These are phyloP conservation scores for Coccomyxa subellipsoidea DNA, from an alignment of 163 green algal species.

Conservation along the genomic window DNA sequence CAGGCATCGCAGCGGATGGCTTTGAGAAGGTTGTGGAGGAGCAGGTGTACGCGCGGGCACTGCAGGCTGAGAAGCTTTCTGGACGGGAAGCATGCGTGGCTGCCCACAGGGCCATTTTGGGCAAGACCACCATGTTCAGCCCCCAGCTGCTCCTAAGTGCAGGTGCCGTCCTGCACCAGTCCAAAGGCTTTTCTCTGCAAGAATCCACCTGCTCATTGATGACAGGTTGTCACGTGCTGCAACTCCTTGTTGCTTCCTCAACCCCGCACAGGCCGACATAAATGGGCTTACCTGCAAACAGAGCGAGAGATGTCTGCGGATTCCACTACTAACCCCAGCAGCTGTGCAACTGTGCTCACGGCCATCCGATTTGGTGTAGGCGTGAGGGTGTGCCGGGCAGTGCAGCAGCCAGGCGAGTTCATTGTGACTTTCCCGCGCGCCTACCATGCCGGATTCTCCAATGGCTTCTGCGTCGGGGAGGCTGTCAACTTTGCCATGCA, in stretches of 20 bases:
- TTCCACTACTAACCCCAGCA: too few relatives aligned
- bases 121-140: slow-evolving; percentile 31
- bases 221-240: too few relatives aligned
- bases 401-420: slow-evolving; percentile 68
- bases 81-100: background rate
- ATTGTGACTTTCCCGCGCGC: slow-evolving; percentile 83
- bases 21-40: slow-evolving; percentile 58
- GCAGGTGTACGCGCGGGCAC: slow-evolving; percentile 12
- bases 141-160: slow-evolving; percentile 20
- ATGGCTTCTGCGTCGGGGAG: slow-evolving; percentile 86
- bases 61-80: background rate
- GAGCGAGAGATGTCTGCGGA: too few relatives aligned
- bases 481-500: slow-evolving; percentile 80
- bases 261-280: too few relatives aligned
- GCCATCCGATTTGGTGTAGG: slow-evolving; percentile 5
- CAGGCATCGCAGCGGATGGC: slow-evolving; percentile 36
- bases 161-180: background rate
- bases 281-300: too few relatives aligned
- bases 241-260: too few relatives aligned
- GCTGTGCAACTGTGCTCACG: background rate
- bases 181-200: too few relatives aligned
- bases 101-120: slow-evolving; percentile 14
- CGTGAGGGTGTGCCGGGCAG: slow-evolving; percentile 45
- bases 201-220: too few relatives aligned
- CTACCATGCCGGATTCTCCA: slow-evolving; percentile 83